phyloP scores from a whole-genome alignment of 2,329 filamentous ascomycete species.

The Dryadomyces quercus-mongolicae region DNA sequence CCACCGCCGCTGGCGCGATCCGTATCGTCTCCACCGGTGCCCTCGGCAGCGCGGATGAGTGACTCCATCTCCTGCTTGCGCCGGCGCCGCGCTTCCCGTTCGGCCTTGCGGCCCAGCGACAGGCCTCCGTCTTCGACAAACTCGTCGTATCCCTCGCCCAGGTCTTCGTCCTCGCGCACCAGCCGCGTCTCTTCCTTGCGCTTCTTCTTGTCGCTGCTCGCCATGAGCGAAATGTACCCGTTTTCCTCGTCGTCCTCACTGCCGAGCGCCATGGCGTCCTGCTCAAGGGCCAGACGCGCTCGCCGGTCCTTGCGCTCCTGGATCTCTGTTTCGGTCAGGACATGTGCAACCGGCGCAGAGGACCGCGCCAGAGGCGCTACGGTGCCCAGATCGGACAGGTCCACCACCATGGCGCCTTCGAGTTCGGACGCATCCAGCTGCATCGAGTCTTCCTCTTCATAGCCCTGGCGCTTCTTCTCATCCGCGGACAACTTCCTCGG shows the following conservation, averaged over 20 bases:
- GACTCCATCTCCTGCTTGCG: slow-evolving; percentile 70
- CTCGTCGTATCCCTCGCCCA: slow-evolving; percentile 87
- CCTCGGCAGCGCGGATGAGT: slow-evolving; percentile 71
- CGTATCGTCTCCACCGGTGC: slow-evolving; percentile 31
- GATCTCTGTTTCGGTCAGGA: slow-evolving; percentile 77
- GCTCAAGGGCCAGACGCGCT: slow-evolving; percentile 59
- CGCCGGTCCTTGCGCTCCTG: slow-evolving; percentile 82
- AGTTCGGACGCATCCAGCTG: slow-evolving; percentile 47
- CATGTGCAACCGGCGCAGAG: slow-evolving; percentile 21
- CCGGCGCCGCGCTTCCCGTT: slow-evolving; percentile 54
- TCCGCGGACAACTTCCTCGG: slow-evolving; percentile 47
- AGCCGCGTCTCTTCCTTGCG: slow-evolving; percentile 63
- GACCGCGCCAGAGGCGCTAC: background rate
- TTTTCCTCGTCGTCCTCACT: slow-evolving; percentile 34
- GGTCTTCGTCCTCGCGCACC: slow-evolving; percentile 76
- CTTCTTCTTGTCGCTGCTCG: slow-evolving; percentile 24
- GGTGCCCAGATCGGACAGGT: slow-evolving; percentile 27
- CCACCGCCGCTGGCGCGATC: slow-evolving; percentile 52
- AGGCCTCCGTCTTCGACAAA: slow-evolving; percentile 79
- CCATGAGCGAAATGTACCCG: slow-evolving; percentile 19
- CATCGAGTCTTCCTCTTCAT: slow-evolving; percentile 35
- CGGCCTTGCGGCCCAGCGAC: slow-evolving; percentile 65
- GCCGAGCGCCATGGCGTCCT: slow-evolving; percentile 55
- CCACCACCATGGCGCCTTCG: slow-evolving; percentile 53
- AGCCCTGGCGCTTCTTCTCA: slow-evolving; percentile 10